phyloP scores from a whole-genome alignment of 2,329 filamentous ascomycete genomes.

The Parafenestella ontariensis region DNA sequence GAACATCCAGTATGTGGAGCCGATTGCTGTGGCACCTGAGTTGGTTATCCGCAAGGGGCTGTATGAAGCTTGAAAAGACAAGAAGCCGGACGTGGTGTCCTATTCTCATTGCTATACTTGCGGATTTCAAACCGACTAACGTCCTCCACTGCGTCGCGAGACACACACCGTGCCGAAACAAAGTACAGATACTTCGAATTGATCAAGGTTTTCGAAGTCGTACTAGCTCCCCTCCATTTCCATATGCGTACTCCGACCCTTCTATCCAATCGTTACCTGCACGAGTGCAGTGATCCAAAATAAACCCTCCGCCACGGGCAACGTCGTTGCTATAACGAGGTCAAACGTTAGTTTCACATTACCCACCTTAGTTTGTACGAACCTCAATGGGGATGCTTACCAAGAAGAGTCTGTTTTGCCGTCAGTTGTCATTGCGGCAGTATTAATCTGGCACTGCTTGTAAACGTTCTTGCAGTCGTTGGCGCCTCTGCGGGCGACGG shows the following conservation, averaged over 20 bases:
- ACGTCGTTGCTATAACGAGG: slow-evolving; percentile 13
- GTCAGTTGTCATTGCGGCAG: slow-evolving; percentile 12
- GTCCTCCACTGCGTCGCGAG: too few relatives aligned
- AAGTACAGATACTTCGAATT: too few relatives aligned
- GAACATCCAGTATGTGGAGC: slow-evolving; percentile 27
- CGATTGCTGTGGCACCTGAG: slow-evolving; percentile 11
- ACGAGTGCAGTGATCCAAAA: slow-evolving; percentile 17
- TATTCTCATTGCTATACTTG: too few relatives aligned
- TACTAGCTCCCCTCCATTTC: slow-evolving; percentile 16
- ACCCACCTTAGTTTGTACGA: slow-evolving; percentile 1
- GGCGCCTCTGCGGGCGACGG: slow-evolving; percentile 13
- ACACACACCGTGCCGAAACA: too few relatives aligned
- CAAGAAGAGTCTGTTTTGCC: slow-evolving; percentile 11
- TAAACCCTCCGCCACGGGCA: slow-evolving; percentile 17
- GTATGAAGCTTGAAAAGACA: slow-evolving; percentile 19
- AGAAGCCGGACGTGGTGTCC: too few relatives aligned
- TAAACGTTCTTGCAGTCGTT: slow-evolving; percentile 8
- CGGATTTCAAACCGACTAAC: too few relatives aligned
- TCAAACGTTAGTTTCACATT: slow-evolving; percentile 6
- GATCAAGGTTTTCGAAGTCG: slow-evolving; percentile 9
- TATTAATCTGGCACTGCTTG: slow-evolving; percentile 13
- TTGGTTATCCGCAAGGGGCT: slow-evolving; percentile 31
- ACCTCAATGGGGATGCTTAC: slow-evolving; percentile 7
- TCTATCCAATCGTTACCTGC: slow-evolving; percentile 11
- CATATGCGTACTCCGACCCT: slow-evolving; percentile 19